Evolutionary conservation across 208 protist genomes (phyloP), one percentile per base, ranked within the genome.

Genomic region (Balamuthia mandrillaris): DNA sequence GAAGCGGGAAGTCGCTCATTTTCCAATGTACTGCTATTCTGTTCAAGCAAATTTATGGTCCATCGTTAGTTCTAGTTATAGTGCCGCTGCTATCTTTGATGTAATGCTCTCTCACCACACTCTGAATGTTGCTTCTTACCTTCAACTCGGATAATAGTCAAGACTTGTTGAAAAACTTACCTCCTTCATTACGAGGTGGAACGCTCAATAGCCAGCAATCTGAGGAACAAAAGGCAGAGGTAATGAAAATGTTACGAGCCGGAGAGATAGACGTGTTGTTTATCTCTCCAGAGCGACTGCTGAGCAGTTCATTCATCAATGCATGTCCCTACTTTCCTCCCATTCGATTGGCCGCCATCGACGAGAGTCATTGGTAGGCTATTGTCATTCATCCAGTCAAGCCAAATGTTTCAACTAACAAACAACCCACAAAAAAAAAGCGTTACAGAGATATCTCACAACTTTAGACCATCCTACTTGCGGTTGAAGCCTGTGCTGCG

Each of bases 331-430:
- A 21, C 9, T 51, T 85, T 33, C 74, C 85, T 9, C 70, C 44
- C 0, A 88, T 95, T 81, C 16, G 41, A 16, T 89, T 95, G 41
- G 89, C 70, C 12, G 95, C 92, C 89, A 87, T 98, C 37, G 97
- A 98, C 86, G 97, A 98, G 88, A 96, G 95, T 47, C 97, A 98
- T 87, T 98, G n/a, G n/a, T n/a, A n/a, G n/a, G n/a, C n/a, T n/a
- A n/a, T n/a, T n/a, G n/a, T n/a, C n/a, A n/a, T n/a, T n/a, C n/a
- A n/a, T n/a, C n/a, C n/a, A n/a, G n/a, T n/a, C n/a, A n/a, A n/a
- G n/a, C n/a, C n/a, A n/a, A n/a, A n/a, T n/a, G n/a, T n/a, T n/a
- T n/a, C n/a, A n/a, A n/a, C n/a, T n/a, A n/a, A n/a, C n/a, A n/a
- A n/a, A n/a, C n/a, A n/a, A n/a, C n/a, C n/a, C n/a, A n/a, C n/a